A percentile compares a stretch with the other conserved stretches of the same genome.
phyloP scores from a whole-genome alignment of 306 rosid species.

The Vigna hirtella region DNA sequence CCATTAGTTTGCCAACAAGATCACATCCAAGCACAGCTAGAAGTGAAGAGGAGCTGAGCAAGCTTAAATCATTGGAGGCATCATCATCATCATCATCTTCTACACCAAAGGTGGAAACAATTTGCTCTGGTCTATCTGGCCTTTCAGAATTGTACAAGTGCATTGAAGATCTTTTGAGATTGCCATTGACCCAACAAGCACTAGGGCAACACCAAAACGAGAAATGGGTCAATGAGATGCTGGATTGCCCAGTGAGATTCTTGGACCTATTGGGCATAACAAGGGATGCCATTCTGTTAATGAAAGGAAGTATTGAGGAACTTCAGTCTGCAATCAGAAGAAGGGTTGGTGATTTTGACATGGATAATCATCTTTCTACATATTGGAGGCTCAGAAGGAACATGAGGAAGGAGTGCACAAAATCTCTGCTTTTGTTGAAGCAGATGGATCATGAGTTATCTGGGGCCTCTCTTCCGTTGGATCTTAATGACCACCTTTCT shows the following conservation, averaged over 20 bases:
- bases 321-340: constrained; percentile 69
- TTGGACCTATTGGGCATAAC: constrained; percentile 64
- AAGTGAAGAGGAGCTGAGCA: constrained; percentile 63
- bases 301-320: constrained; percentile 57
- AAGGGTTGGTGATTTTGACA: constrained; percentile 54
- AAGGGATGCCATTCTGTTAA: constrained; percentile 53
- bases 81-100: constrained; percentile 50
- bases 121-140: constrained; percentile 54
- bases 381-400: constrained; percentile 59
- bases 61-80: constrained; percentile 60
- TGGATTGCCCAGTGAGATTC: constrained; percentile 62
- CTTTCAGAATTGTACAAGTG: constrained; percentile 57
- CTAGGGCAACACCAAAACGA: constrained; percentile 54
- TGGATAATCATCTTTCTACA: constrained; percentile 44
- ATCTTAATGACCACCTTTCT: constrained; percentile 53
- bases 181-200: constrained; percentile 70
- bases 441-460: constrained; percentile 49
- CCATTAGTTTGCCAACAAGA: constrained; percentile 77
- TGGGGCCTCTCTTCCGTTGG: constrained; percentile 36
- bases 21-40: constrained; percentile 75
- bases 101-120: constrained; percentile 50
- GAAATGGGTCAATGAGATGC: constrained; percentile 69
- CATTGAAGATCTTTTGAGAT: constrained; percentile 63
- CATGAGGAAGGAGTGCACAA: constrained; percentile 59
- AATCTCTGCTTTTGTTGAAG: constrained; percentile 53